phyloP scores from a whole-genome alignment of 257 asterid genomes.

The Parsonsia alboflavescens region DNA sequence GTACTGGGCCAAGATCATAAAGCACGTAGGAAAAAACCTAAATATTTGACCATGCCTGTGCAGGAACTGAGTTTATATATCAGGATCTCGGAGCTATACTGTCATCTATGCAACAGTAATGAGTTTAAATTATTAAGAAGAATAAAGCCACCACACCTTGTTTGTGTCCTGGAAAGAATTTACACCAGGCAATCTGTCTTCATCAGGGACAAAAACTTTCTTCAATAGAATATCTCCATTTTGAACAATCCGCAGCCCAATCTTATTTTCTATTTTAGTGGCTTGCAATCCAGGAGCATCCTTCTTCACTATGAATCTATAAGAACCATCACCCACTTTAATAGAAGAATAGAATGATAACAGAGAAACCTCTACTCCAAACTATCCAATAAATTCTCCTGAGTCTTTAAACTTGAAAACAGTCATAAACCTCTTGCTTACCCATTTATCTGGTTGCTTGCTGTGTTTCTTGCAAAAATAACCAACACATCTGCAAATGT shows the following conservation, averaged over 20 bases:
- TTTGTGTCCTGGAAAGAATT: slow-evolving; percentile 86
- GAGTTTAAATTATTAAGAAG: background rate
- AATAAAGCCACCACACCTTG: slow-evolving; percentile 49
- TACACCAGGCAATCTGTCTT: slow-evolving; percentile 84
- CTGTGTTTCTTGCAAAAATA: slow-evolving; percentile 74
- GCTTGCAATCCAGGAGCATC: slow-evolving; percentile 84
- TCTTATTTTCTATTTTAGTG: slow-evolving; percentile 88
- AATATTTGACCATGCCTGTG: background rate
- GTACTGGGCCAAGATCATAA: background rate
- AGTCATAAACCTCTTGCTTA: slow-evolving; percentile 20
- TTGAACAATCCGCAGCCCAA: slow-evolving; percentile 88
- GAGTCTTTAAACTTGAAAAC: background rate
- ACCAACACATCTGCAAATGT: slow-evolving; percentile 86
- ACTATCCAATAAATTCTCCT: background rate
- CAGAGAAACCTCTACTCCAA: background rate
- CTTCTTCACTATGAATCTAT: slow-evolving; percentile 79
- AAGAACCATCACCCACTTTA: slow-evolving; percentile 25
- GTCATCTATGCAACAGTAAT: background rate
- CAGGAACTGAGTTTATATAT: background rate
- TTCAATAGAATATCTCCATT: slow-evolving; percentile 85
- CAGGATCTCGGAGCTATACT: background rate
- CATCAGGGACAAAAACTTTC: slow-evolving; percentile 82
- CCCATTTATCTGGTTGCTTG: slow-evolving; percentile 88
- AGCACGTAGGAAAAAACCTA: background rate
- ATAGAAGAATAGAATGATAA: background rate